These are phyloP conservation scores for Blumeria hordei DNA, from an alignment of 2,329 filamentous ascomycete genomes.

Conservation along the genomic window DNA sequence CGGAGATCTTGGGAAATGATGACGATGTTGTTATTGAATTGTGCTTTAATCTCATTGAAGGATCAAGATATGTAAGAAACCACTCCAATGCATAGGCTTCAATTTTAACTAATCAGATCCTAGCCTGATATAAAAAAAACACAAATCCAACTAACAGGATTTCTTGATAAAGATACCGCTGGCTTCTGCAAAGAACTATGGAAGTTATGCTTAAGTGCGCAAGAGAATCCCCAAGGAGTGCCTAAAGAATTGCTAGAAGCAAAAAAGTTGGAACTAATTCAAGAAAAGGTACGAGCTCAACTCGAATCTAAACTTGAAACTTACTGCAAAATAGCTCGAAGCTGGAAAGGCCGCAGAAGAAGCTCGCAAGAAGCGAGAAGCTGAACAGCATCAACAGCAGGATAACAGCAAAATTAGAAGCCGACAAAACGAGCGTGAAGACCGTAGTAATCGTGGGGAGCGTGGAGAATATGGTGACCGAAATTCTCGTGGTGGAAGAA, in stretches of 20 bases:
- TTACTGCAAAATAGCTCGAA: slow-evolving; percentile 35
- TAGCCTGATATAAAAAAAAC: slow-evolving; percentile 90
- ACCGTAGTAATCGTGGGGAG: slow-evolving; percentile 20
- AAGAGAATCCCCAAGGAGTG: slow-evolving; percentile 69
- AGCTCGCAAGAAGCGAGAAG: slow-evolving; percentile 44
- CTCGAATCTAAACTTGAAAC: not conserved
- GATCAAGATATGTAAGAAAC: slow-evolving; percentile 44
- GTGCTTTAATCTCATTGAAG: slow-evolving; percentile 45
- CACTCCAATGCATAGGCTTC: slow-evolving; percentile 1
- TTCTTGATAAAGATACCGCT: slow-evolving; percentile 77
- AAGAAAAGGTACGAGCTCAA: slow-evolving; percentile 53
- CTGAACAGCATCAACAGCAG: slow-evolving; percentile 45
- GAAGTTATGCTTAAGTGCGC: slow-evolving; percentile 75
- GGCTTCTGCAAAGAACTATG: slow-evolving; percentile 84
- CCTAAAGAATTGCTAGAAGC: slow-evolving; percentile 86
- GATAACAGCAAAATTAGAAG: slow-evolving; percentile 45
- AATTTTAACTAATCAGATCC: slow-evolving; percentile 10
- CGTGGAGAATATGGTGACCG: slow-evolving; percentile 19
- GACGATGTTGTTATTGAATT: slow-evolving; percentile 93
- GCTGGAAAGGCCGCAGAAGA: slow-evolving; percentile 63
- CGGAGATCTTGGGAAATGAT: slow-evolving; percentile 69
- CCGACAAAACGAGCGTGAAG: slow-evolving; percentile 30
- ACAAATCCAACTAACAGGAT: slow-evolving; percentile 85
- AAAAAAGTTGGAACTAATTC: slow-evolving; percentile 83
- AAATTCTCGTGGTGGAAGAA: slow-evolving; percentile 17